Evolutionary conservation across 179 eudicot species (phyloP), one percentile per base, ranked within the genome.

Genomic region (Silene noctiflora): DNA sequence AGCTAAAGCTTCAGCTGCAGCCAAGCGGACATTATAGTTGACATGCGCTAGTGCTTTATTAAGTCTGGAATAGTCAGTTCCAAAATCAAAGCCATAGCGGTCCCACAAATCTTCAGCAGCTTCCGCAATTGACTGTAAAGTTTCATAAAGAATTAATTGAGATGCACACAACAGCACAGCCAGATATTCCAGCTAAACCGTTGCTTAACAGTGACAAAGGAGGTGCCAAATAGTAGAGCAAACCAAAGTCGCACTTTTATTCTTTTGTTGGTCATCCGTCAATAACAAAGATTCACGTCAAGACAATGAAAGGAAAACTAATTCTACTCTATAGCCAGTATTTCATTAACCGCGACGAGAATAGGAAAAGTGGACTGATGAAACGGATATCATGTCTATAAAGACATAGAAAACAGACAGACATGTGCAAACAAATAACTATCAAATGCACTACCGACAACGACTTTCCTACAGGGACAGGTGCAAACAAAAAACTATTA

Each of bases 61-160:
- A 58, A 96, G 88, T 73, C 91, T 93, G 62, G 97, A 90, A 81
- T 88, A 96, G 72, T 96, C 97, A 24, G 87, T 87, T 71, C 98
- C 98, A 77, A 96, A 85, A 44, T 96, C 97, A 77, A 81, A 67
- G 74, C 92, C 90, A 73, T 96, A 96, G 73, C 97, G 88, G 83
- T 96, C 99, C 99, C 99, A 93, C 69, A 96, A 76, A 86, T 90
- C 96, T 83, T 96, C 99, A 64, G 99, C 94, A 76, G 88, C 87
- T 84, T 91, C 93, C 4, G 98, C 99, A 84, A 96, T 90, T 11
- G 91, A 82, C 99, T 96, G 91, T 75, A 60, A n/a, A 53, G 42
- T 63, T 8, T 67, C 29, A 68, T 42, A 17, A 33, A 20, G 24
- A 80, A 33, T 68, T 1, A 44, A 44, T 4, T 59, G 24, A 25